These are phyloP conservation scores for Truncatella angustata DNA, from an alignment of 2,329 filamentous ascomycete genomes.

Conservation along the genomic window DNA sequence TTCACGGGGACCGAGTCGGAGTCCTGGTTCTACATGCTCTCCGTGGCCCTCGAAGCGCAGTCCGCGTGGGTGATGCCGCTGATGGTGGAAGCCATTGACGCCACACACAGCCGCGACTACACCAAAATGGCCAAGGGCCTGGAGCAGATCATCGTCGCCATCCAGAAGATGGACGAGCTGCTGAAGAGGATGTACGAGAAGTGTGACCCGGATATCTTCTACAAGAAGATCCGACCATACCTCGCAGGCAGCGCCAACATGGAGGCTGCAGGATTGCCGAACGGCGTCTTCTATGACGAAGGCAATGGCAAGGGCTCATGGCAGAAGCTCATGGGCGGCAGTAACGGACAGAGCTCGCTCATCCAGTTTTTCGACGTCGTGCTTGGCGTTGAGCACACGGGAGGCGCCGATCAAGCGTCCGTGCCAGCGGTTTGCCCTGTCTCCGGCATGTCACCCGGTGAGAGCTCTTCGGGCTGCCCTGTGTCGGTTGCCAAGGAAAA, in stretches of 20 bases:
- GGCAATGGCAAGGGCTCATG: slow-evolving; percentile 65
- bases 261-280: slow-evolving; percentile 76
- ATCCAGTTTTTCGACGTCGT: slow-evolving; percentile 92
- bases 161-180: slow-evolving; percentile 66
- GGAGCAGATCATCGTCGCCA: slow-evolving; percentile 60
- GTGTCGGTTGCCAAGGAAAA: slow-evolving; percentile 12
- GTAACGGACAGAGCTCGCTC: slow-evolving; percentile 88
- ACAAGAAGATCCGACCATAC: slow-evolving; percentile 83
- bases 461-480: slow-evolving; percentile 6
- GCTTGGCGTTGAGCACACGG: slow-evolving; percentile 74
- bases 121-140: slow-evolving; percentile 62
- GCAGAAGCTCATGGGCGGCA: slow-evolving; percentile 81
- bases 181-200: slow-evolving; percentile 85
- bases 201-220: slow-evolving; percentile 85
- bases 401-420: slow-evolving; percentile 33
- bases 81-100: slow-evolving; percentile 75
- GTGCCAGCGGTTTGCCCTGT: slow-evolving; percentile 15
- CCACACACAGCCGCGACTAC: slow-evolving; percentile 61
- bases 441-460: background rate
- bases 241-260: slow-evolving; percentile 93
- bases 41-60: slow-evolving; percentile 83
- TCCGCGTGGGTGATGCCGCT: slow-evolving; percentile 72
- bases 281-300: slow-evolving; percentile 81
- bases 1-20: slow-evolving; percentile 89
- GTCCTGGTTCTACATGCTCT: slow-evolving; percentile 92